These are phyloP conservation scores for Talaromyces ruber DNA, from an alignment of 495 filamentous ascomycete species.

Conservation along the genomic window DNA sequence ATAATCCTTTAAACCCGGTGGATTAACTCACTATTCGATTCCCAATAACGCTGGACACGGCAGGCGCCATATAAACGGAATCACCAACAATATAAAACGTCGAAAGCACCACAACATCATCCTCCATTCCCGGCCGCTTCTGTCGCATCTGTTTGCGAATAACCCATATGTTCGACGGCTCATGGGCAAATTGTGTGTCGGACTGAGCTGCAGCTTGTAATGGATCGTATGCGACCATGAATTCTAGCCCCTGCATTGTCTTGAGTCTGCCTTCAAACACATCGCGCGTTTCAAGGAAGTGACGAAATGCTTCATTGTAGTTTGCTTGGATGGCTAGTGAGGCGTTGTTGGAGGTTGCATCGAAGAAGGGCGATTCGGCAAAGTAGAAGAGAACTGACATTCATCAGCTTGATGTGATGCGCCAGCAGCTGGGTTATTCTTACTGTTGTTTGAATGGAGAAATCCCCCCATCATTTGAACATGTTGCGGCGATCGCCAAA, in stretches of 20 bases:
- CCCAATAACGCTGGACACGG: slow-evolving; percentile 65
- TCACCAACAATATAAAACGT: slow-evolving; percentile 80
- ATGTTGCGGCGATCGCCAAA: slow-evolving; percentile 57
- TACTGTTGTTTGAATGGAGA: slow-evolving; percentile 43
- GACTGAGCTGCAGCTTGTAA: slow-evolving; percentile 52
- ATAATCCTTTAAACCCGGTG: not conserved
- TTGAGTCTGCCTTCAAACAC: slow-evolving; percentile 69
- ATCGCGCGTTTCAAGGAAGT: slow-evolving; percentile 59
- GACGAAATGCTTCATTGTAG: slow-evolving; percentile 59
- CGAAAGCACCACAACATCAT: slow-evolving; percentile 63
- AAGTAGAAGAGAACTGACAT: slow-evolving; percentile 80
- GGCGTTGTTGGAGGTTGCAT: slow-evolving; percentile 80
- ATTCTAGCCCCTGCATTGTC: slow-evolving; percentile 77
- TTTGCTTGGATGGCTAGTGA: slow-evolving; percentile 66
- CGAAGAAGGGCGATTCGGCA: slow-evolving; percentile 81
- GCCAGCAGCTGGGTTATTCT: slow-evolving; percentile 3
- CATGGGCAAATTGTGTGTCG: slow-evolving; percentile 44
- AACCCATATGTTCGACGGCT: slow-evolving; percentile 70
- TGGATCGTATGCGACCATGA: slow-evolving; percentile 69
- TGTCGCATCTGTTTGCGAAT: slow-evolving; percentile 81
- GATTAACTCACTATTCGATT: slow-evolving; percentile 56
- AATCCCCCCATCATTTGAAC: slow-evolving; percentile 51
- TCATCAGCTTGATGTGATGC: not conserved
- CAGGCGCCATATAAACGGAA: slow-evolving; percentile 85
- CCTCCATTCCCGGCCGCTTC: slow-evolving; percentile 47